Conservation (phyloP, 192 early-diverging fungal genomes). For the Coemansia sp. region DNA sequence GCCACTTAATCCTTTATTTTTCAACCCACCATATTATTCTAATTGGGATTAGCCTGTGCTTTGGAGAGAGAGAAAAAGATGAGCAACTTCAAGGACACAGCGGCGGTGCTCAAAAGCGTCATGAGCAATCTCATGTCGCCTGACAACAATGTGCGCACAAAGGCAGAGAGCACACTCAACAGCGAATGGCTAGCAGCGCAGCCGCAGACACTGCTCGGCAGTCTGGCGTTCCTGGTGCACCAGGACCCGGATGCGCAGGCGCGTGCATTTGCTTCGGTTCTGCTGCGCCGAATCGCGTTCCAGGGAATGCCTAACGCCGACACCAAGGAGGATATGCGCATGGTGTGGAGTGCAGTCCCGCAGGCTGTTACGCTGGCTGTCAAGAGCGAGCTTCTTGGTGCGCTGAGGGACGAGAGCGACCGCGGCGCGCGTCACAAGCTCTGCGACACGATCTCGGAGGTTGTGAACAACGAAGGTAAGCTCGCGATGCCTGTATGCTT, state of each 20-base stretch:
- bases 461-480: conserved; percentile 66
- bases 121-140: conserved; percentile 56
- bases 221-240: conserved; percentile 60
- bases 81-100: conserved; percentile 43
- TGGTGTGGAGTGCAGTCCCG: conserved; percentile 77
- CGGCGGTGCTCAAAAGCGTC: conserved; percentile 39
- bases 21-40: not conserved
- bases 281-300: conserved; percentile 71
- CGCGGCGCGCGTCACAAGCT: conserved; percentile 84
- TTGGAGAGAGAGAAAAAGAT: conserved; percentile 16
- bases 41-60: not conserved
- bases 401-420: conserved; percentile 76
- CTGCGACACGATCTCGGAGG: conserved; percentile 90
- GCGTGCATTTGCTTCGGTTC: conserved; percentile 67
- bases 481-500: not conserved
- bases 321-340: conserved; percentile 56
- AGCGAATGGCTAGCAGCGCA: conserved; percentile 61
- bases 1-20: not conserved
- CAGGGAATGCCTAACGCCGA: conserved; percentile 30
- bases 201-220: conserved; percentile 61
- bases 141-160: conserved; percentile 63
- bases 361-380: conserved; percentile 64
- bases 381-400: conserved; percentile 75
- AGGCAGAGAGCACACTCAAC: conserved; percentile 66
- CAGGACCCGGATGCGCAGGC: conserved; percentile 56